Conservation (phyloP, 2,329 filamentous ascomycete genomes). For the Paecilomyces variotii region DNA sequence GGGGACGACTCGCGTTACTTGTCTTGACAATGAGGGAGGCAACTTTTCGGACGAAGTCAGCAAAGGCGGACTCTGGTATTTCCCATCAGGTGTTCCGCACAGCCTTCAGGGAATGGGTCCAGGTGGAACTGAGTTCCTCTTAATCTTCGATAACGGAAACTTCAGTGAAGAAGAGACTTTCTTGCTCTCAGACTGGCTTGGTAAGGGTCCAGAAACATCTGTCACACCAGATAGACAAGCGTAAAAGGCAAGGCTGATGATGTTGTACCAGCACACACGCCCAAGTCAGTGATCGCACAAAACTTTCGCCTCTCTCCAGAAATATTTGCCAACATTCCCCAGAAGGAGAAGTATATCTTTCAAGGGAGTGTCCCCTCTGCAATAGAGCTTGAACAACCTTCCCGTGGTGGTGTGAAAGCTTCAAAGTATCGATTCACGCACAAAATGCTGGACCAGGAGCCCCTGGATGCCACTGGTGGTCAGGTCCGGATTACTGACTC, state of each 20-base stretch:
- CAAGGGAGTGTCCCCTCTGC: conserved; percentile 55
- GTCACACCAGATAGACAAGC: background rate
- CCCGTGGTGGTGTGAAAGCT: conserved; percentile 53
- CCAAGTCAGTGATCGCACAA: conserved; percentile 62
- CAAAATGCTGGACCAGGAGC: conserved; percentile 59
- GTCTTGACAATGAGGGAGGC: conserved; percentile 64
- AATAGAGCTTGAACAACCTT: conserved; percentile 56
- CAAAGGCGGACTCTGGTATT: conserved; percentile 71
- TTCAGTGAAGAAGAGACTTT: conserved; percentile 63
- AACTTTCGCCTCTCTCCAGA: conserved; percentile 65
- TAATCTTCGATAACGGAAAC: conserved; percentile 51
- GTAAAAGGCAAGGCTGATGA: background rate
- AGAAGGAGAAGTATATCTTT: conserved; percentile 66
- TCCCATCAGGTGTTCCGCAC: conserved; percentile 66
- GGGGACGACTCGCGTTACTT: conserved; percentile 63
- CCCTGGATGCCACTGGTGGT: conserved; percentile 56
- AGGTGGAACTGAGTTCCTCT: conserved; percentile 57
- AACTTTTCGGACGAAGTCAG: conserved; percentile 68
- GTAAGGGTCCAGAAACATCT: conserved; percentile 27
- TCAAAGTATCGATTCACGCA: conserved; percentile 63
- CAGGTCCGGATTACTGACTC: conserved; percentile 65
- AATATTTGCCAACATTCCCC: conserved; percentile 57
- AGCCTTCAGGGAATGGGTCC: conserved; percentile 60
- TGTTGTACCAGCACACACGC: conserved; percentile 51
- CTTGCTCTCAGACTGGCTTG: conserved; percentile 64